These are phyloP conservation scores for Irpex sp. DNA, from an alignment of 1,284 basidiomycete genomes.

Conservation along the genomic window DNA sequence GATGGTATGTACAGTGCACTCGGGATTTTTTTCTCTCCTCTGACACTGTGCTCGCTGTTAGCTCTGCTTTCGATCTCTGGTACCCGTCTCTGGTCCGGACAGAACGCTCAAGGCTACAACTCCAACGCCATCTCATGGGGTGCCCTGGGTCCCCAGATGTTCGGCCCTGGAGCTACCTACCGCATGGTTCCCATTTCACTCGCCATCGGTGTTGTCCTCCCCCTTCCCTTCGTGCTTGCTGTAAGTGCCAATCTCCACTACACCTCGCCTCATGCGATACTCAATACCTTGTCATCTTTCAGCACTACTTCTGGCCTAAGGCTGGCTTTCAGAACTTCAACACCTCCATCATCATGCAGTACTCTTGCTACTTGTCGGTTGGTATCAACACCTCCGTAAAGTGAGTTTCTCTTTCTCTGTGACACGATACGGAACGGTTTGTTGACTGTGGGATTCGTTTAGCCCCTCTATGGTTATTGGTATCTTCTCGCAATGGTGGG, in stretches of 20 bases:
- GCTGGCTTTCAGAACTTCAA: conserved; percentile 43
- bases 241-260: conserved; percentile 13
- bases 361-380: conserved; percentile 18
- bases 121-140: conserved; percentile 57
- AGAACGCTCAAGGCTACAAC: conserved; percentile 48
- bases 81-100: conserved; percentile 44
- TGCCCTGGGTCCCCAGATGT: conserved; percentile 50
- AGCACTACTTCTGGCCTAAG: conserved; percentile 46
- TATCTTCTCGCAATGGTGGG: conserved; percentile 53
- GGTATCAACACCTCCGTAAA: conserved; percentile 49
- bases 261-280: background rate
- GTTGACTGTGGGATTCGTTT: background rate
- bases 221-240: conserved; percentile 45
- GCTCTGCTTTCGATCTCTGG: conserved; percentile 30
- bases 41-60: background rate
- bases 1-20: conserved; percentile 27
- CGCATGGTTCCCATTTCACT: conserved; percentile 50
- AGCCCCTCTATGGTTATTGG: conserved; percentile 44
- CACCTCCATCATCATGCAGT: conserved; percentile 38
- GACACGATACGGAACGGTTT: background rate
- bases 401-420: conserved; percentile 9
- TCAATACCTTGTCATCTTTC: background rate
- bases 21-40: background rate
- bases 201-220: conserved; percentile 47
- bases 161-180: conserved; percentile 44